Evolutionary conservation across 2,329 filamentous ascomycete species (phyloP).

Genomic region (Fusarium staphyleae): DNA sequence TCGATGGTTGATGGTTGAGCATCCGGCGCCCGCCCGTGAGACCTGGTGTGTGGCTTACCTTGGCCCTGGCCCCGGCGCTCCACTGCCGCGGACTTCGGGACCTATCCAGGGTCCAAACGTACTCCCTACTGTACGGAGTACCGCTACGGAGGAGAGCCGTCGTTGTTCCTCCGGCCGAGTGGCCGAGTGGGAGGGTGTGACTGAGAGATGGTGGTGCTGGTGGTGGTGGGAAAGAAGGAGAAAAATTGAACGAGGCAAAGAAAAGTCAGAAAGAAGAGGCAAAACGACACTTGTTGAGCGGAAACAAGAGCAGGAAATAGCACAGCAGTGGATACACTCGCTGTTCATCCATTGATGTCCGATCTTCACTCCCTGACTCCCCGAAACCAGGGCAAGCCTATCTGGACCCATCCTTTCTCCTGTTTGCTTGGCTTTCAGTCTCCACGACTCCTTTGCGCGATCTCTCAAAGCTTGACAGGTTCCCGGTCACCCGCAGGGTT

Average conservation of each 20-base stretch:
- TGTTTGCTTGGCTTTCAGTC: constrained; percentile 22
- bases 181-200: constrained; percentile 12
- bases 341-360: constrained; percentile 15
- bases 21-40: constrained; percentile 27
- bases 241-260: too few relatives aligned
- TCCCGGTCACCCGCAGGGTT: constrained; percentile 32
- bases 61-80: constrained; percentile 35
- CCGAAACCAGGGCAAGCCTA: constrained; percentile 28
- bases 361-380: constrained; percentile 25
- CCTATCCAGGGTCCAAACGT: constrained; percentile 10
- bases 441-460: constrained; percentile 27
- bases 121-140: too few relatives aligned
- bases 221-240: constrained; percentile 1
- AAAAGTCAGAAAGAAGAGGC: not conserved
- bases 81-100: constrained; percentile 28
- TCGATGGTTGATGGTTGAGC: constrained; percentile 14
- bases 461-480: constrained; percentile 38
- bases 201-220: not conserved
- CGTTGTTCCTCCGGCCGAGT: not conserved
- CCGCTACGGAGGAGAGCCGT: not conserved
- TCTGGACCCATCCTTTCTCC: constrained; percentile 39
- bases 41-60: constrained; percentile 26
- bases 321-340: constrained; percentile 9
- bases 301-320: not conserved
- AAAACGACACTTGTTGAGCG: not conserved